Conservation (phyloP, 78 protist species). For the Isochrysis galbana region DNA sequence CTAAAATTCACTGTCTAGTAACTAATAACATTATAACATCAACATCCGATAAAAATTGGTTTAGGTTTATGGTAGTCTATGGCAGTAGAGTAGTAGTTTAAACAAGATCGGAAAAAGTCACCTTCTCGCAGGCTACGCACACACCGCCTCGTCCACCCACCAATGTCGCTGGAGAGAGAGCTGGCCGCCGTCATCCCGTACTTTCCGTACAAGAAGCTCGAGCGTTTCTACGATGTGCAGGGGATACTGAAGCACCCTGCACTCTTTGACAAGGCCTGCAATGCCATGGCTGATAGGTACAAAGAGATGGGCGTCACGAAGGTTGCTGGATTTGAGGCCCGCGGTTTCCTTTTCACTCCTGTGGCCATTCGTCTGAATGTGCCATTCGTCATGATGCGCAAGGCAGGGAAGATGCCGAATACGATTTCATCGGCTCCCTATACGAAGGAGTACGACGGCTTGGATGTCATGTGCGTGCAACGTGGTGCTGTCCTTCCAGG, state of each 20-base stretch:
- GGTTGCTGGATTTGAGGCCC: neutral
- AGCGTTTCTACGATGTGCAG: conserved; percentile 11
- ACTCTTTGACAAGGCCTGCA: neutral
- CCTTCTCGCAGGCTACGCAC: no score
- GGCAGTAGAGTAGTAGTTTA: no score
- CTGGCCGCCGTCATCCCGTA: neutral
- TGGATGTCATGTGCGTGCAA: neutral
- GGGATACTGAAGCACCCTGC: neutral
- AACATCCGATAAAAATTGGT: no score
- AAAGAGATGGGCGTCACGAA: neutral
- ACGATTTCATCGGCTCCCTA: neutral
- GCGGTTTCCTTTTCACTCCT: neutral
- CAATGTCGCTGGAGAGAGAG: no score
- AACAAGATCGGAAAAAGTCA: no score
- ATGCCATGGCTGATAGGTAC: neutral
- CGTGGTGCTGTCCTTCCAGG: neutral
- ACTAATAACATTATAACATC: no score
- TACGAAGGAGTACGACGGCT: neutral
- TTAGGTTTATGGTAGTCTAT: no score
- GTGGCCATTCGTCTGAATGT: neutral
- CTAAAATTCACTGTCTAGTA: no score
- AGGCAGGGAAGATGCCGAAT: conserved; percentile 15
- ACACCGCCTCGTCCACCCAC: no score
- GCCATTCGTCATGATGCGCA: conserved; percentile 6
- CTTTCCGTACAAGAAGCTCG: neutral